Base-by-base conservation (phyloP, 2,329 filamentous ascomycete genomes). In the Botrytis tulipae region DNA sequence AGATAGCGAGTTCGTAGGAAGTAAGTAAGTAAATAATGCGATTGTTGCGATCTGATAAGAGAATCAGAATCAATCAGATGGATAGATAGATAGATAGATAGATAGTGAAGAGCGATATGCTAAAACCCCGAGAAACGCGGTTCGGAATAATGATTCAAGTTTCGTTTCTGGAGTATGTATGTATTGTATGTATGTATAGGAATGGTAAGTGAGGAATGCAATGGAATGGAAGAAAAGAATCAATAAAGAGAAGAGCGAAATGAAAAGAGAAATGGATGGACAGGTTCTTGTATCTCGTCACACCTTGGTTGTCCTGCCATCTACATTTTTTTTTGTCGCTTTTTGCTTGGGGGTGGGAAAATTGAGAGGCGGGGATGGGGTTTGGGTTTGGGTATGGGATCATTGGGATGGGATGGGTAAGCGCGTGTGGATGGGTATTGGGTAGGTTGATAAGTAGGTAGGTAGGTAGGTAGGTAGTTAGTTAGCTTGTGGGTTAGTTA, bases 261-360 rank as follows among this genome's bases (percentile, higher is more conserved):
- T 2, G 60, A 51, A 68, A 42, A n/a, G 40, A 29, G n/a, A 12
- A 20, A 18, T 32, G 51, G 14, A 57, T 18, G 14, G 6, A 37
- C 35, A 67, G 48, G 54, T 63, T 72, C 66, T 73, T 75, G 71
- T 73, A 72, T 57, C 46, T 10, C 9, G 20, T 48, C 48, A 14
- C 25, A 51, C 4, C 35, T 61, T 25, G 29, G 73, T 75, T 75
- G 73, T 75, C 75, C 75, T 73, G 75, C 75, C 75, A 76, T 75
- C 72, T 59, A 40, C 62, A n/a, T 62, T 76, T 76, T 76, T 73
- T 22, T 32, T 37, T 29, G 16, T 29, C 42, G 37, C 32, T 25
- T 62, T 57, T 59, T 71, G 42, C 70, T 65, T 46, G 70, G 59
- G 25, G n/a, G 48, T 48, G 59, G 59, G 32, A 48, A 71, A 65